phyloP scores from a whole-genome alignment of 306 rosid genomes.

The Pterocarpus santalinus region DNA sequence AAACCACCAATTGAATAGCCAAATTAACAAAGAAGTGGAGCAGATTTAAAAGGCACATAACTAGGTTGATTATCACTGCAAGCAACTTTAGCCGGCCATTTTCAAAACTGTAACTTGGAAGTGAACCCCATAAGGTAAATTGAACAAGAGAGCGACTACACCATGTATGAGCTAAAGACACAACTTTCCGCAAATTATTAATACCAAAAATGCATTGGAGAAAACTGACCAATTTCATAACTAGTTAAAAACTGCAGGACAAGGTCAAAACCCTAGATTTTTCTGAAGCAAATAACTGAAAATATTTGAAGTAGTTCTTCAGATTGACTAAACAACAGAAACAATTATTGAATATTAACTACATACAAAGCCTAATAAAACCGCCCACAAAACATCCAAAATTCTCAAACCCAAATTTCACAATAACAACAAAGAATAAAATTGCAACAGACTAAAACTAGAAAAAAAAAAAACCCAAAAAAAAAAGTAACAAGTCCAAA shows the following conservation, averaged over 20 bases:
- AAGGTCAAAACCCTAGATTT: constrained; percentile 33
- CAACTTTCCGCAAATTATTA: too few species aligned
- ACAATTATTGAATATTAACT: neutral
- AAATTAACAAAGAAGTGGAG: neutral
- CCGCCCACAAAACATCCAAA: neutral
- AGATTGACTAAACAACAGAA: neutral
- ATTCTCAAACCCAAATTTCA: neutral
- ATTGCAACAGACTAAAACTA: too few species aligned
- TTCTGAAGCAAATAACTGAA: neutral
- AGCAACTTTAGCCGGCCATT: constrained; percentile 7
- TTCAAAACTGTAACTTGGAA: constrained; percentile 9
- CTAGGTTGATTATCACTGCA: neutral
- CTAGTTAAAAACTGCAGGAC: neutral
- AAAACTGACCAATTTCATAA: too few species aligned
- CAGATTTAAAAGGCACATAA: neutral
- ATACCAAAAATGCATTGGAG: neutral
- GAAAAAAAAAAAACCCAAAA: too few species aligned
- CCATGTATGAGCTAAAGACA: too few species aligned
- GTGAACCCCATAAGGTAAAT: constrained; percentile 1
- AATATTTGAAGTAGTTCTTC: neutral
- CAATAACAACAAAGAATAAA: neutral
- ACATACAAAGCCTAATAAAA: neutral
- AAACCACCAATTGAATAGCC: neutral
- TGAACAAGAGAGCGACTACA: neutral
- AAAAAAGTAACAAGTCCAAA: constrained; percentile 2